Evolutionary conservation across 345 rosid species (phyloP).

Genomic region (Eucalyptus regnans): DNA sequence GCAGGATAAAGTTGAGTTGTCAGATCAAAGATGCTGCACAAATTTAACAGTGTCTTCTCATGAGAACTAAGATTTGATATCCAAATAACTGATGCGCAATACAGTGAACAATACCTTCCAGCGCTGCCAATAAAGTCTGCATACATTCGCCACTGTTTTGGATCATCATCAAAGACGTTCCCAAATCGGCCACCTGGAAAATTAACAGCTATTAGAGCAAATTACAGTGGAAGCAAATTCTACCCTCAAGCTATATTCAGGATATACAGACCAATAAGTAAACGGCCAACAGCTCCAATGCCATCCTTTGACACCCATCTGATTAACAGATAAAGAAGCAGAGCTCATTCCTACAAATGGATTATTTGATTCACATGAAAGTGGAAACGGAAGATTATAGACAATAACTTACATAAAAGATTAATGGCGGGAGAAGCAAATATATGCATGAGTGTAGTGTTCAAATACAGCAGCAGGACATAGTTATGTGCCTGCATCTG

Average conservation of each 20-base stretch:
- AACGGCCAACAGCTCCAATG: conserved; percentile 91
- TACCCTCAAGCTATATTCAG: background rate
- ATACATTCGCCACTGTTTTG: conserved; percentile 99
- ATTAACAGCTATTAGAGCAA: background rate
- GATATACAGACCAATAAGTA: conserved; percentile 66
- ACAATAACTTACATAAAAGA: background rate
- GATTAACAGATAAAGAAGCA: conserved; percentile 15
- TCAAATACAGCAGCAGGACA: background rate
- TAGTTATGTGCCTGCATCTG: background rate
- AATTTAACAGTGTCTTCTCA: background rate
- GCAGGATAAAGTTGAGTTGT: conserved; percentile 83
- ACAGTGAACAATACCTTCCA: conserved; percentile 53
- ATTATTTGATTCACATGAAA: background rate
- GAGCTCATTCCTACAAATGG: background rate
- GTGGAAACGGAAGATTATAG: background rate
- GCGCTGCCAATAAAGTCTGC: conserved; percentile 98
- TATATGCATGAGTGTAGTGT: background rate
- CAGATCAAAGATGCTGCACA: conserved; percentile 80
- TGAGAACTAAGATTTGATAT: background rate
- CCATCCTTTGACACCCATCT: conserved; percentile 99
- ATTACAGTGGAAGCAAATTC: background rate
- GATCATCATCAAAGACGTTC: conserved; percentile 89
- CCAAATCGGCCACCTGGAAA: conserved; percentile 87
- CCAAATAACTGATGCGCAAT: background rate
- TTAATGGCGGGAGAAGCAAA: background rate